phyloP scores from a whole-genome alignment of 2,329 filamentous ascomycete genomes.

The Colletotrichum lindemuthianum region DNA sequence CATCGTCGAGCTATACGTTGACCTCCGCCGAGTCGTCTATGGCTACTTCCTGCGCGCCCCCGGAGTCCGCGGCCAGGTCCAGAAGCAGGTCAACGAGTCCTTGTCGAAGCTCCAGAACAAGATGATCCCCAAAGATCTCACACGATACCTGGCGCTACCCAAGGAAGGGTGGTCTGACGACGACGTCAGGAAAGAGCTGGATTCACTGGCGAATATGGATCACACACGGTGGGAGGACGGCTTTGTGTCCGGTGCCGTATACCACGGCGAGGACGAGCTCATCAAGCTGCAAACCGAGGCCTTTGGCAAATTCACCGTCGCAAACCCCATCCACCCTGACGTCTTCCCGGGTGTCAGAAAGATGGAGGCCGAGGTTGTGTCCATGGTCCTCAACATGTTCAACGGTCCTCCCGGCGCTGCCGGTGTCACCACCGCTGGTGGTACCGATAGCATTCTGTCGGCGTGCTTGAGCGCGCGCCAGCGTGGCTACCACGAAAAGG shows the following conservation, averaged over 20 bases:
- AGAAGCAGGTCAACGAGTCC: slow-evolving; percentile 83
- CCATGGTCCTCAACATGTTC: slow-evolving; percentile 89
- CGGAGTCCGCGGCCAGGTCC: slow-evolving; percentile 85
- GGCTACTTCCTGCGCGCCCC: slow-evolving; percentile 87
- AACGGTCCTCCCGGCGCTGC: slow-evolving; percentile 87
- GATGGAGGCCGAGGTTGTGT: slow-evolving; percentile 98
- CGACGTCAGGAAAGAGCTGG: slow-evolving; percentile 81
- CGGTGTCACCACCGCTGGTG: slow-evolving; percentile 90
- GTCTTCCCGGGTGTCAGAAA: slow-evolving; percentile 98
- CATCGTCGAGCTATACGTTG: slow-evolving; percentile 76
- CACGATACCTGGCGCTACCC: slow-evolving; percentile 79
- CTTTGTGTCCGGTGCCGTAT: slow-evolving; percentile 92
- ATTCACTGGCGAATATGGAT: slow-evolving; percentile 83
- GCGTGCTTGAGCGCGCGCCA: slow-evolving; percentile 90
- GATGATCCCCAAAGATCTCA: slow-evolving; percentile 79
- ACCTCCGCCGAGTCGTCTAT: slow-evolving; percentile 78
- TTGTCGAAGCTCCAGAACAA: slow-evolving; percentile 85
- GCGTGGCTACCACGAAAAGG: slow-evolving; percentile 85
- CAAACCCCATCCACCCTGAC: slow-evolving; percentile 97
- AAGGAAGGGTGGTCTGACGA: slow-evolving; percentile 86
- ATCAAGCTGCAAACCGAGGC: slow-evolving; percentile 89
- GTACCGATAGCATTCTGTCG: slow-evolving; percentile 97
- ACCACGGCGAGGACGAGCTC: slow-evolving; percentile 88
- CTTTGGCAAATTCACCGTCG: slow-evolving; percentile 92
- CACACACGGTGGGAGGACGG: slow-evolving; percentile 98